A percentile compares a stretch with the other conserved stretches of the same genome.
Evolutionary conservation across 1,284 basidiomycete species (phyloP).

Genomic region (Cryptococcus amylolentus): DNA sequence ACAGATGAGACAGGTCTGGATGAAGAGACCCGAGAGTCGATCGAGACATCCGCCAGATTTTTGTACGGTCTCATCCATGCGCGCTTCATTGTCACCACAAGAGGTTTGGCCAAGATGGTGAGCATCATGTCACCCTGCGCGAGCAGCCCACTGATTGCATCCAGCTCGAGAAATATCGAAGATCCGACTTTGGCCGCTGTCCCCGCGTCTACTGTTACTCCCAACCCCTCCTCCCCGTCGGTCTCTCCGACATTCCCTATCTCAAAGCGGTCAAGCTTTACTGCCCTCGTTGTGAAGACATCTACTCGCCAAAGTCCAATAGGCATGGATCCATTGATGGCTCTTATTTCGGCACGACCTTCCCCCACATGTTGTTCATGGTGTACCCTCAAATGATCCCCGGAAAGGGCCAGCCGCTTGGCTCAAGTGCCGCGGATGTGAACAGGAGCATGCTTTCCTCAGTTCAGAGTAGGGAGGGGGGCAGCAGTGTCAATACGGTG

Average conservation of each 20-base stretch:
- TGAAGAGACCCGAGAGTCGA: slow-evolving; percentile 52
- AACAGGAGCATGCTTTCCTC: slow-evolving; percentile 21
- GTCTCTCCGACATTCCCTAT: slow-evolving; percentile 87
- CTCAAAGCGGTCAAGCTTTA: slow-evolving; percentile 96
- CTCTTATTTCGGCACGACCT: slow-evolving; percentile 94
- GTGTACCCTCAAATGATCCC: slow-evolving; percentile 89
- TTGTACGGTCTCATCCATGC: slow-evolving; percentile 96
- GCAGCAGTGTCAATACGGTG: slow-evolving; percentile 55
- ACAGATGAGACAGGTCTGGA: slow-evolving; percentile 53
- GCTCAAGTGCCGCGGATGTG: slow-evolving; percentile 19
- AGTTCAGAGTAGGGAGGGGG: slow-evolving; percentile 34
- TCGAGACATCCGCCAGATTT: slow-evolving; percentile 86
- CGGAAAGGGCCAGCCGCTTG: slow-evolving; percentile 62
- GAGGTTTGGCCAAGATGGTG: slow-evolving; percentile 94
- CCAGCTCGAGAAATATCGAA: slow-evolving; percentile 93
- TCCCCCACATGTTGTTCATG: slow-evolving; percentile 92
- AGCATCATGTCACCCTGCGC: not conserved
- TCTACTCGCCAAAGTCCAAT: slow-evolving; percentile 91
- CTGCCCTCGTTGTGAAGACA: slow-evolving; percentile 93
- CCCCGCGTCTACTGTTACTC: slow-evolving; percentile 88
- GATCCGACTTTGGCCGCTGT: slow-evolving; percentile 92
- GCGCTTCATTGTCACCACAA: slow-evolving; percentile 89
- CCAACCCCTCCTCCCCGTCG: slow-evolving; percentile 90
- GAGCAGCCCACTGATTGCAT: not conserved
- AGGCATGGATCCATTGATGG: slow-evolving; percentile 93